These are phyloP conservation scores for Pseudonitzschia multiseries DNA, from an alignment of 108 stramenopile genomes.

Conservation along the genomic window DNA sequence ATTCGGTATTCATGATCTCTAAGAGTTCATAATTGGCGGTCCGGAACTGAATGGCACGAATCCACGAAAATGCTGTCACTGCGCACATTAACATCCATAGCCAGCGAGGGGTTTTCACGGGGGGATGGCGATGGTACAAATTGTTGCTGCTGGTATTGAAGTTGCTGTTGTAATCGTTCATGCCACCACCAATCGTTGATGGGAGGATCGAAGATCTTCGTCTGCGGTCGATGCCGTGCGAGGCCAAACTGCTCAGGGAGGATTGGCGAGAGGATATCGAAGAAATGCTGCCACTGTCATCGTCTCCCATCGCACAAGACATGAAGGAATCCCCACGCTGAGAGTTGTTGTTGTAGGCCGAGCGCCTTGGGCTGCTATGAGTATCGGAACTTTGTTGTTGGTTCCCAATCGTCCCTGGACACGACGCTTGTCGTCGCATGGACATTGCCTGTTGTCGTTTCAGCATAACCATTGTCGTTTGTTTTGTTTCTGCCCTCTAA, in stretches of 20 bases:
- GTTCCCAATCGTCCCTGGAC: neutral
- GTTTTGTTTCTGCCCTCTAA: neutral
- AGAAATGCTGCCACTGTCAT: constrained; percentile 3
- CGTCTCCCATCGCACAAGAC: constrained; percentile 29
- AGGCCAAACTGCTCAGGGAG: neutral
- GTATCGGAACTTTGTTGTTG: neutral
- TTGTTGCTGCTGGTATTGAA: neutral
- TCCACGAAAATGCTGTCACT: constrained; percentile 4
- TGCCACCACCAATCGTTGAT: constrained; percentile 4
- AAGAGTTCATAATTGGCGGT: neutral
- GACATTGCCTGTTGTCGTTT: constrained; percentile 21
- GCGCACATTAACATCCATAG: neutral
- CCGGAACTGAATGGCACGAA: neutral
- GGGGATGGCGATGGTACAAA: neutral
- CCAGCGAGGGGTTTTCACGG: constrained; percentile 4
- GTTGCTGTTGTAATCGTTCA: neutral
- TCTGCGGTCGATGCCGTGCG: neutral
- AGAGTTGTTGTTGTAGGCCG: neutral
- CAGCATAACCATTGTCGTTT: neutral
- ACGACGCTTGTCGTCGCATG: constrained; percentile 1
- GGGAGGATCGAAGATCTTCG: constrained; percentile 5
- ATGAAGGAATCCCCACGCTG: neutral
- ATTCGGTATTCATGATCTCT: constrained; percentile 1
- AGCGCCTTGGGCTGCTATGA: no score
- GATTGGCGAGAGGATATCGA: constrained; percentile 13